Evolutionary conservation across 139 green algal species (phyloP).

Genomic region (Micractinium conductrix): DNA sequence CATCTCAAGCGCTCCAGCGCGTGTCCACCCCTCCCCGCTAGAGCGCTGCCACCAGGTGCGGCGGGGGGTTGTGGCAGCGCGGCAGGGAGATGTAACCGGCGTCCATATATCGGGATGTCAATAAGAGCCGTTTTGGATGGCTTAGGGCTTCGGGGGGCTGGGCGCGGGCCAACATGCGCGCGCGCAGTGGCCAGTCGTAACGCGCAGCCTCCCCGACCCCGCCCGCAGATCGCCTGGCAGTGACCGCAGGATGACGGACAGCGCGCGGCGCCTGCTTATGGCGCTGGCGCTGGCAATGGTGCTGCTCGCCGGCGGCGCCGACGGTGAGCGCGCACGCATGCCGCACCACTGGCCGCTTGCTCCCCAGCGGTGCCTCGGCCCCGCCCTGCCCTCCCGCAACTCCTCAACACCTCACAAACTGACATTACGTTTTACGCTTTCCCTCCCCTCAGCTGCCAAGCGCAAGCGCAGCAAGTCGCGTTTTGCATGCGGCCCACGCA

Average conservation of each 20-base stretch:
- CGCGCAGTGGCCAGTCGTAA: too few relatives aligned
- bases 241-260: neutral
- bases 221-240: too few relatives aligned
- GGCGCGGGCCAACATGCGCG: too few relatives aligned
- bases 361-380: neutral
- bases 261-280: neutral
- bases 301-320: neutral
- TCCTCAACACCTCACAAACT: neutral
- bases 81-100: too few relatives aligned
- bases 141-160: too few relatives aligned
- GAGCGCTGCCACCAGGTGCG: too few relatives aligned
- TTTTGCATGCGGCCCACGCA: constrained; percentile 11
- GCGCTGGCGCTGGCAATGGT: neutral
- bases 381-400: neutral
- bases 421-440: neutral
- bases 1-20: too few relatives aligned
- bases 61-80: too few relatives aligned
- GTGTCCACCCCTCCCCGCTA: too few relatives aligned
- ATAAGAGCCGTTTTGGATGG: too few relatives aligned
- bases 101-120: too few relatives aligned
- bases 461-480: constrained; percentile 12
- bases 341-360: neutral
- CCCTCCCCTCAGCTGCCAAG: neutral
- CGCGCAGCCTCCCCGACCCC: too few relatives aligned
- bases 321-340: neutral